Conservation (phyloP, 768 basidiomycete species). For the Kwoniella pini region DNA sequence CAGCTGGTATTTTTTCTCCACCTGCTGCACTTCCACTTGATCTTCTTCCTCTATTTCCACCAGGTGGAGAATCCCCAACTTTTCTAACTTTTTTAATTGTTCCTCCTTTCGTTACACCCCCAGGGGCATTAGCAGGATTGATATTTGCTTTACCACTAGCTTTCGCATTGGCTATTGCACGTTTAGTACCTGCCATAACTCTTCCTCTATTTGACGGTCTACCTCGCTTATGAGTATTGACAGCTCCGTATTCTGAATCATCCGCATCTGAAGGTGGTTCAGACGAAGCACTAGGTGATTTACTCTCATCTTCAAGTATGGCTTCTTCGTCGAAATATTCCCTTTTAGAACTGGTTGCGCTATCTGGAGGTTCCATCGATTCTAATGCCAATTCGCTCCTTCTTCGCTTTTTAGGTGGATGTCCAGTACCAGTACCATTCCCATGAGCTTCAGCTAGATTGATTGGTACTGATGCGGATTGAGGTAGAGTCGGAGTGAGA, state of each 20-base stretch:
- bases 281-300: conserved; percentile 9
- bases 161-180: not conserved
- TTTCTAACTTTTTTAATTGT: conserved; percentile 27
- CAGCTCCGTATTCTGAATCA: conserved; percentile 24
- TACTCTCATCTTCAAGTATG: conserved; percentile 11
- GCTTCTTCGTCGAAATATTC: conserved; percentile 2
- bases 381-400: conserved; percentile 28
- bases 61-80: conserved; percentile 17
- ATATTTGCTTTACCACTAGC: not conserved
- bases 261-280: conserved; percentile 13
- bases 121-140: conserved; percentile 15
- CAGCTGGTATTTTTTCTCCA: not conserved
- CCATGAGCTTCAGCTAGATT: not conserved
- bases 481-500: not conserved
- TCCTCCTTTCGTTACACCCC: conserved; percentile 21
- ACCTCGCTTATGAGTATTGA: conserved; percentile 1
- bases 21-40: not conserved
- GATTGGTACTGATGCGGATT: not conserved
- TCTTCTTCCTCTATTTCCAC: conserved; percentile 16
- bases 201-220: conserved; percentile 6
- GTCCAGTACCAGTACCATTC: conserved; percentile 1
- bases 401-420: conserved; percentile 28
- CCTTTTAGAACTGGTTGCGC: conserved; percentile 1
- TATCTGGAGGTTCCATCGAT: conserved; percentile 21
- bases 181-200: not conserved